Conservation (phyloP, 345 rosid genomes). For the Eucalyptus pumila region DNA sequence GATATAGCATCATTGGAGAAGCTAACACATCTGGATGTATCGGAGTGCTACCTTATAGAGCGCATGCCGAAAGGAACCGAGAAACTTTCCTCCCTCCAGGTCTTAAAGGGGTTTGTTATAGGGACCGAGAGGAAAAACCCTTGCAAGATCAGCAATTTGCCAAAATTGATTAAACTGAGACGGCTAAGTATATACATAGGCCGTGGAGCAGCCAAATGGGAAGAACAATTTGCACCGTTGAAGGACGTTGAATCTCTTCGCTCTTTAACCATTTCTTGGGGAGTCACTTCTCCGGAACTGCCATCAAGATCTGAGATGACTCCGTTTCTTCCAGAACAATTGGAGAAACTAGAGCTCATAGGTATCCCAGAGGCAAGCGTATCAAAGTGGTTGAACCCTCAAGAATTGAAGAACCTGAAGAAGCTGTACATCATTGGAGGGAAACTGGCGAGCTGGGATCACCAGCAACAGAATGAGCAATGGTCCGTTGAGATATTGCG, state of each 20-base stretch:
- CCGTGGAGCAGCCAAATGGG: conserved; percentile 7
- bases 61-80: conserved; percentile 6
- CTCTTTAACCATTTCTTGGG: conserved; percentile 1
- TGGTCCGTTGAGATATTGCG: not conserved
- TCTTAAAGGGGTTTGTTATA: conserved; percentile 23
- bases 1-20: not conserved
- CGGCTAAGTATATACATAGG: not conserved
- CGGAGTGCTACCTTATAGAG: conserved; percentile 21
- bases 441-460: not conserved
- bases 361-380: rapidly evolving
- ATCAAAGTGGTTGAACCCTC: not conserved
- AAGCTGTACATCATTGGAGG: not conserved
- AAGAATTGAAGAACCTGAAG: not conserved
- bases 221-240: not conserved
- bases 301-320: rapidly evolving
- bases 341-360: not conserved
- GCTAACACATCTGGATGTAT: conserved; percentile 16
- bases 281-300: not conserved
- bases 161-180: not conserved
- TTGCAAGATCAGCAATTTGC: not conserved
- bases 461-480: not conserved
- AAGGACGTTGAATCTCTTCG: not conserved
- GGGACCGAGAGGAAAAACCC: not conserved
- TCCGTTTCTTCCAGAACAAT: not conserved
- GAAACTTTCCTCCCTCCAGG: conserved; percentile 2